These are phyloP conservation scores for Globisporangium uncinulatum DNA, from an alignment of 352 stramenopile genomes.

Conservation along the genomic window DNA sequence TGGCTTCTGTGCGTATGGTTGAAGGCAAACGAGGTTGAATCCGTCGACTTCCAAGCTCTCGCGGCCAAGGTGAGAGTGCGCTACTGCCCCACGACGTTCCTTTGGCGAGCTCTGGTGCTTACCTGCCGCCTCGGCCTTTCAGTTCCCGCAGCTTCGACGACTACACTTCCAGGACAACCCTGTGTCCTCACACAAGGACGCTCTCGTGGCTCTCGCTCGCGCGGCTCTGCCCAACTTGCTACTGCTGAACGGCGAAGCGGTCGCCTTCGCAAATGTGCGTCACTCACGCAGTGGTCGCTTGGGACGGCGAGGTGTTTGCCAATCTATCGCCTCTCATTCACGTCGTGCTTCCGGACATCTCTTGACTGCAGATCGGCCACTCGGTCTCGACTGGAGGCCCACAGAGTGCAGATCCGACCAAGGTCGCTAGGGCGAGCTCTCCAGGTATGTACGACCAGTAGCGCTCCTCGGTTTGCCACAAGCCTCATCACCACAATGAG, in stretches of 20 bases:
- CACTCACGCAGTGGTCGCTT: too few relatives aligned
- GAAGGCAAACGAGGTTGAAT: conserved; percentile 45
- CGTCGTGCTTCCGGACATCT: too few relatives aligned
- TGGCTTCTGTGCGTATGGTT: too few relatives aligned
- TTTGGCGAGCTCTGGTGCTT: neutral
- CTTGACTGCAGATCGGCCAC: too few relatives aligned
- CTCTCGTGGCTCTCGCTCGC: conserved; percentile 15
- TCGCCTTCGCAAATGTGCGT: conserved; percentile 30
- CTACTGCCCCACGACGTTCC: neutral
- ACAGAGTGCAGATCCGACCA: too few relatives aligned
- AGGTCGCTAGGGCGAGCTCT: too few relatives aligned
- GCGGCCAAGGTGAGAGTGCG: conserved; percentile 20
- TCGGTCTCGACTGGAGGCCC: too few relatives aligned
- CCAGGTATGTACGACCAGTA: too few relatives aligned
- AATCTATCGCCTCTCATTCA: neutral
- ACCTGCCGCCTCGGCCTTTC: neutral
- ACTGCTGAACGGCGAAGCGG: conserved; percentile 45
- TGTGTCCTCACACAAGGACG: conserved; percentile 11
- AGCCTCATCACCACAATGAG: too few relatives aligned
- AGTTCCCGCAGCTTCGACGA: conserved; percentile 44
- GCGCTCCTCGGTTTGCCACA: too few relatives aligned
- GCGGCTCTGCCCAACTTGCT: conserved; percentile 37
- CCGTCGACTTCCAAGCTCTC: conserved; percentile 35
- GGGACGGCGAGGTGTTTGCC: neutral
- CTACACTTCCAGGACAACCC: conserved; percentile 40